phyloP scores from a whole-genome alignment of 129 eudicot species.

The Daucus carota region DH1_v3.0 NC_030384.2:42266001-42266500 shows the following conservation, averaged over 20 bases:
- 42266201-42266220: slow-evolving; percentile 1
- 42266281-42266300: slow-evolving; percentile 9
- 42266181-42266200: slow-evolving; percentile 25
- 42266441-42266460: not conserved
- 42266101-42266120: slow-evolving; percentile 30
- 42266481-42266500: not conserved
- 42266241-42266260: not conserved
- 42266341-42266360: slow-evolving; percentile 65
- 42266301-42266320: slow-evolving; percentile 33
- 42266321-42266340: slow-evolving; percentile 13
- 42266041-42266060: slow-evolving; percentile 29
- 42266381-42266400: not conserved
- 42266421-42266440: not conserved
- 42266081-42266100: slow-evolving; percentile 37
- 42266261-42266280: not conserved
- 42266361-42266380: slow-evolving; percentile 51
- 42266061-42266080: slow-evolving; percentile 20
- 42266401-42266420: not conserved
- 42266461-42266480: not conserved
- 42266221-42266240: not conserved
- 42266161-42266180: slow-evolving; percentile 47
- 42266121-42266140: slow-evolving; percentile 70
- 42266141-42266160: slow-evolving; percentile 69
- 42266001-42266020: slow-evolving; percentile 29
- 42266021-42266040: slow-evolving; percentile 30